Evolutionary conservation across 345 rosid species (phyloP).

Genomic region (Mercurialis annua): DNA sequence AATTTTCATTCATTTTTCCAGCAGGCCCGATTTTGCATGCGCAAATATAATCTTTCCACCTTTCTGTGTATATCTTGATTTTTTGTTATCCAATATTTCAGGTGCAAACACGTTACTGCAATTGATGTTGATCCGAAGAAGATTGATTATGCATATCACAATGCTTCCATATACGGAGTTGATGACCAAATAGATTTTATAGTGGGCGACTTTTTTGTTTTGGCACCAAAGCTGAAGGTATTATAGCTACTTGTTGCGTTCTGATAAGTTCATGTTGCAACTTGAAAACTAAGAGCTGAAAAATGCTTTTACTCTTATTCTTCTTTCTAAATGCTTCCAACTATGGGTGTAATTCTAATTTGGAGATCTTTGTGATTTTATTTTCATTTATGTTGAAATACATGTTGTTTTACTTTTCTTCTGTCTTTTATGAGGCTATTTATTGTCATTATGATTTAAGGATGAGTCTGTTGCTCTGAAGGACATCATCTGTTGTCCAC

Average conservation of each 20-base stretch:
- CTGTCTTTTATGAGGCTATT: not conserved
- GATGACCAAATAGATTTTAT: conserved; percentile 72
- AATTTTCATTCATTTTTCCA: conserved; percentile 1
- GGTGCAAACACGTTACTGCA: conserved; percentile 70
- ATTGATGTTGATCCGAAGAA: conserved; percentile 77
- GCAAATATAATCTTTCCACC: not conserved
- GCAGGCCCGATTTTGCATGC: not conserved
- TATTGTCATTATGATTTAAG: not conserved
- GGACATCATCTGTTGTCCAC: not conserved
- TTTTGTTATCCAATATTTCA: conserved; percentile 34
- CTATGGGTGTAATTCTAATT: not conserved
- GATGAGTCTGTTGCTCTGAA: not conserved
- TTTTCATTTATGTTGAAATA: not conserved
- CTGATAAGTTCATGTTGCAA: conserved; percentile 4
- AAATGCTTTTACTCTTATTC: not conserved
- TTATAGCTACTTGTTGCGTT: not conserved
- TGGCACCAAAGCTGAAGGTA: conserved; percentile 79
- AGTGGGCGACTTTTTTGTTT: conserved; percentile 63
- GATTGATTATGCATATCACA: conserved; percentile 74
- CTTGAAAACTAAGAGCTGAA: not conserved
- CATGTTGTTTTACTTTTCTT: not conserved
- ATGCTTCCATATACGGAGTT: conserved; percentile 80
- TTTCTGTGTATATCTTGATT: conserved; percentile 9
- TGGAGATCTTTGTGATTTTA: not conserved
- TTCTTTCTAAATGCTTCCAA: not conserved